Conservation (phyloP, 371 early-diverging fungal species). For the Syncephalastrum monosporum region DNA sequence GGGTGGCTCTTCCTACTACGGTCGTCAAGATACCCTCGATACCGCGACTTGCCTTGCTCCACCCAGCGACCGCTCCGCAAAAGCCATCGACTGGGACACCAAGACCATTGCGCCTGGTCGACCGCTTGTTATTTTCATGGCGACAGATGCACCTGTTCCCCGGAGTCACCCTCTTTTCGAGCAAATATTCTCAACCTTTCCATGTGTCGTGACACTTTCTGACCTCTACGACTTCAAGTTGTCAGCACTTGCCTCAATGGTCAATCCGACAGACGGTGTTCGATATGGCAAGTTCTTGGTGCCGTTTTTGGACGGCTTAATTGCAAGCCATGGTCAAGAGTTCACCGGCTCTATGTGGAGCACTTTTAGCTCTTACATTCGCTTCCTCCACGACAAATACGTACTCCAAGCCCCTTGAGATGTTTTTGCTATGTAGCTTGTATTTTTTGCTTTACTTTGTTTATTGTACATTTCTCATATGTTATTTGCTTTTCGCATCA, state of each 20-base stretch:
- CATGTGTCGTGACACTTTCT: slow-evolving; percentile 37
- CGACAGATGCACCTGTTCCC: slow-evolving; percentile 39
- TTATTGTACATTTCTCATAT: no score
- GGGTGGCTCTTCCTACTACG: neutral
- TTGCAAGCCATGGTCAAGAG: slow-evolving; percentile 37
- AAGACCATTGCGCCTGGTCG: slow-evolving; percentile 18
- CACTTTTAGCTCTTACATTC: slow-evolving; percentile 30
- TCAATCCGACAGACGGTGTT: slow-evolving; percentile 34
- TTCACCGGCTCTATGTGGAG: slow-evolving; percentile 36
- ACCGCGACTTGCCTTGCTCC: no score
- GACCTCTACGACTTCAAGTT: slow-evolving; percentile 31
- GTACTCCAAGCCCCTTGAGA: no score
- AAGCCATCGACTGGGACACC: slow-evolving; percentile 22
- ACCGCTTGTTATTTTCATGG: slow-evolving; percentile 40
- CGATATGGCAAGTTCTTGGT: slow-evolving; percentile 34
- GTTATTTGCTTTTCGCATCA: no score
- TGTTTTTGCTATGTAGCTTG: no score
- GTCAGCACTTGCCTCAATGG: slow-evolving; percentile 27
- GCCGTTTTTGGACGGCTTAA: slow-evolving; percentile 46
- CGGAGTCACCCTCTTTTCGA: slow-evolving; percentile 17
- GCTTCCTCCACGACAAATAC: slow-evolving; percentile 21
- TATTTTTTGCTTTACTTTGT: no score
- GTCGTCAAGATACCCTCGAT: slow-evolving; percentile 3
- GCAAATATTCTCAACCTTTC: slow-evolving; percentile 24
- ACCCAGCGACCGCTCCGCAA: neutral